Base-by-base conservation (phyloP, 2,329 filamentous ascomycete species). In the Myriosclerotinia scirpicola region DNA sequence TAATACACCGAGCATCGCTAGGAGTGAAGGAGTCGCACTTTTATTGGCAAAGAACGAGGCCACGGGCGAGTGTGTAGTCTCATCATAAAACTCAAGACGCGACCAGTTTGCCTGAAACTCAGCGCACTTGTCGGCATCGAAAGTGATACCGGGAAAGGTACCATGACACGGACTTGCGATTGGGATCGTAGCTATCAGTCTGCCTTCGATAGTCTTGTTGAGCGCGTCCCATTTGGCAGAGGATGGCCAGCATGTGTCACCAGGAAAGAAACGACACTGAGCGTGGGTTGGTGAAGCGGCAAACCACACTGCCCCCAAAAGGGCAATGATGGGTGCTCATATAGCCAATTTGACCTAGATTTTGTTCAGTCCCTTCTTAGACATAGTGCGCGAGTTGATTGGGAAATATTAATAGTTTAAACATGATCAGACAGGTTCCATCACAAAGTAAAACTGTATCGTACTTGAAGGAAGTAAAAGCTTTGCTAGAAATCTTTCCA, bases 1-100 rank as follows among this genome's bases (percentile, higher is more conserved):
- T 40, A 0, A 71, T 68, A 64, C 79, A 79, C 2, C 34, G 7
- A 15, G n/a, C 42, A 5, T 17, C 26, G 5, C 20, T 2, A 0
- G 50, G 17, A 54, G 58, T 42, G 14, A 55, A 58, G 6, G 62
- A 42, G n/a, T 65, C 58, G 34, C 54, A 3, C 26, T 50, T 15
- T 58, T 65, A 3, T 65, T 58, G 2, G 62, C 40, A 20, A 65
- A 58, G n/a, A 52, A 40, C 40, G 44, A 65, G 1, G 62, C 62
- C 62, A 65, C 58, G 12, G 53, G 14, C 8, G 62, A 65, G 5
- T 53, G 52, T 1, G 54, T 48, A 3, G 62, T 58, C 26, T 26
- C 26, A 1, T 63, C 36, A 11, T 70, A 67, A 2, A 61, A 20
- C 14, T 67, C 54, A 5, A 66, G 61, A 9, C 17, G 20, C n/a